Conservation (phyloP, 2,329 filamentous ascomycete species). For the Neofusicoccum laricinum region DNA sequence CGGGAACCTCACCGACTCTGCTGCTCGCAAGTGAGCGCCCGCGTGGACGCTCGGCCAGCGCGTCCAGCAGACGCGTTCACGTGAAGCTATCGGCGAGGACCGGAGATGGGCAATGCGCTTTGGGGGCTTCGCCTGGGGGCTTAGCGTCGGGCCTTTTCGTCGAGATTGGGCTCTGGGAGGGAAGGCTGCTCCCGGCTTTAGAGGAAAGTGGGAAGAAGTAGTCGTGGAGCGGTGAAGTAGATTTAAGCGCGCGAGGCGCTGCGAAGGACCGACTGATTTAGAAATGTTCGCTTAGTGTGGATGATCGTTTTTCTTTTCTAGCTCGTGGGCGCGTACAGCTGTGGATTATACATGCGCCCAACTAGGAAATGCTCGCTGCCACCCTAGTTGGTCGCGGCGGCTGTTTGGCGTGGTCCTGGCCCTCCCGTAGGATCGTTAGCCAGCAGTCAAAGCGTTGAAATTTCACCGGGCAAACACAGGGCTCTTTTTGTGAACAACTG, state of each 20-base stretch:
- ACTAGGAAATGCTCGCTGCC: constrained; percentile 8
- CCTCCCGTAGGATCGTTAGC: constrained; percentile 2
- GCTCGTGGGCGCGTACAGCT: background rate
- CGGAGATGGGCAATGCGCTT: background rate
- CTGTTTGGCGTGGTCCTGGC: background rate
- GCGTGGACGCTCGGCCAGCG: background rate
- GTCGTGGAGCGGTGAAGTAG: constrained; percentile 2
- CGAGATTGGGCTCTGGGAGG: background rate
- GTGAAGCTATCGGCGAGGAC: constrained; percentile 4
- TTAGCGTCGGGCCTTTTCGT: background rate
- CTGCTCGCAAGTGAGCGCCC: background rate
- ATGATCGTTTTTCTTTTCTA: constrained; percentile 9
- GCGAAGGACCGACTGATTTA: constrained; percentile 13
- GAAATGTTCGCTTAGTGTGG: constrained; percentile 7
- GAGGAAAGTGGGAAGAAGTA: constrained; percentile 7
- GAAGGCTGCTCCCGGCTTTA: background rate
- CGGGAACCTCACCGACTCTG: background rate
- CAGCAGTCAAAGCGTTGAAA: background rate
- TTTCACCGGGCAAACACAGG: constrained; percentile 3
- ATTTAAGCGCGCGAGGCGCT: constrained; percentile 9
- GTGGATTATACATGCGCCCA: background rate
- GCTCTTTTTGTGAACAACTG: background rate
- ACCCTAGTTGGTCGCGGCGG: constrained; percentile 1
- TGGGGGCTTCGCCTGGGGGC: background rate
- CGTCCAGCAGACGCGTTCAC: background rate